Base-by-base conservation (phyloP, 169 alveolate genomes). In the Babesia caballi region DNA sequence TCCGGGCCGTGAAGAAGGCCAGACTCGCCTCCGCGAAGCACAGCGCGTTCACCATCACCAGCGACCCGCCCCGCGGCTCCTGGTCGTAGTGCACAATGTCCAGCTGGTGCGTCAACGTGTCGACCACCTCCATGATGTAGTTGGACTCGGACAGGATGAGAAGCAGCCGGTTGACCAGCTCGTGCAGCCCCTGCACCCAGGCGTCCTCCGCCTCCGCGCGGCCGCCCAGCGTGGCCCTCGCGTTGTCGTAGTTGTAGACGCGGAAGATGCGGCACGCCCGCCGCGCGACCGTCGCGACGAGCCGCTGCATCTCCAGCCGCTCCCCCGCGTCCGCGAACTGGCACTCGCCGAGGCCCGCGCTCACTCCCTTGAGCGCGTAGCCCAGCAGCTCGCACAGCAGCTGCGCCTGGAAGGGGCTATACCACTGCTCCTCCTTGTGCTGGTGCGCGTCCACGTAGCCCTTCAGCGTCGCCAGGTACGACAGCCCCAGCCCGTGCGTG, bases 321-420 rank as follows among this genome's bases (percentile, higher is more conserved):
- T 67, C 53, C 28, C 47, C 58, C 35, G 2, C 17, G 23, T 67
- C 78, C 21, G 66, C 41, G 15, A 67, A 67, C 38, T 67, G 69
- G 14, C 14, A 56, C 12, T 67, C 78, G 8, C 28, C 46, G 8
- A 67, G 6, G 17, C 58, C 47, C 8, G 27, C 23, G 19, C 36
- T 14, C 14, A 67, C 78, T 19, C 19, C 32, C 41, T 67, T 67
- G 58, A 67, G 2, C 21, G 25, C 67, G 32, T 36, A 67, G 15
- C 40, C 21, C 35, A 67, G 35, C 56, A 67, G 3, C 8, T 67
- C 78, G 35, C 78, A 67, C 4, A 67, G 57, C 28, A 67, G 46
- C 58, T 30, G 21, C 4, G 78, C 4, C 49, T 67, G 78, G 78
- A 67, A 67, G 14, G 78, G 68, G 23, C 44, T 52, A 56, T 67